Percentiles rank a stretch among this genome's conserved stretches.
phyloP scores from a whole-genome alignment of 208 protist species.

The Entamoeba nuttalli region DNA sequence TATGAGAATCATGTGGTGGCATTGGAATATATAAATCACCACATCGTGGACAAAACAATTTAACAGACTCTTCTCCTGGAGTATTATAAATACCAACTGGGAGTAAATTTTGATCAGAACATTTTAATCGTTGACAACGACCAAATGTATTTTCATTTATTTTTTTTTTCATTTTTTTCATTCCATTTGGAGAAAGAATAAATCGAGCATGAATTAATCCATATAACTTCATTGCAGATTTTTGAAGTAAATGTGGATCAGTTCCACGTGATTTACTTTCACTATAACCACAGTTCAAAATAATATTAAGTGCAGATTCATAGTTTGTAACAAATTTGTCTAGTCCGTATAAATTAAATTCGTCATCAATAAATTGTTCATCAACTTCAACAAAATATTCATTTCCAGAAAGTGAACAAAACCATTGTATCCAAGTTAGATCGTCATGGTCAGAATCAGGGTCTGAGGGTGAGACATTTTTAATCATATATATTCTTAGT shows the following conservation, averaged over 20 bases:
- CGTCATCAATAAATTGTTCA: not conserved
- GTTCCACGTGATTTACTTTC: not conserved
- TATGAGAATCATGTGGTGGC: not conserved
- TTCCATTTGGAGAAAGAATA: conserved; percentile 18
- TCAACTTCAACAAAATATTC: conserved; percentile 19
- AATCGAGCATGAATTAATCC: conserved; percentile 29
- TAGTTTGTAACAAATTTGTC: not conserved
- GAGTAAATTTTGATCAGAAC: conserved; percentile 14
- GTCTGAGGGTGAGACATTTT: too few species aligned
- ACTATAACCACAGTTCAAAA: not conserved
- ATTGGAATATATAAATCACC: conserved; percentile 6
- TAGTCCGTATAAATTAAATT: conserved; percentile 14
- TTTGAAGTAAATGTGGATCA: not conserved
- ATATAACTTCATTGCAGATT: conserved; percentile 20
- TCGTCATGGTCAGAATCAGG: too few species aligned
- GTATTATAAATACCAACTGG: conserved; percentile 23
- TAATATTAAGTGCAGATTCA: not conserved
- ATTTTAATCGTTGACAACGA: conserved; percentile 15
- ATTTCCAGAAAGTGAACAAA: not conserved
- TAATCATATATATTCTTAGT: too few species aligned
- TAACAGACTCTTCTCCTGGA: not conserved
- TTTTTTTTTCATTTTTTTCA: conserved; percentile 15
- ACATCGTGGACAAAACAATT: conserved; percentile 18
- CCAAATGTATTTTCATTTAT: conserved; percentile 23
- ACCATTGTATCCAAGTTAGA: conserved; percentile 2